Percentiles rank a stretch among this genome's conserved stretches.
phyloP scores from a whole-genome alignment of 2,329 filamentous ascomycete genomes.

The Huntiella omanensis region DNA sequence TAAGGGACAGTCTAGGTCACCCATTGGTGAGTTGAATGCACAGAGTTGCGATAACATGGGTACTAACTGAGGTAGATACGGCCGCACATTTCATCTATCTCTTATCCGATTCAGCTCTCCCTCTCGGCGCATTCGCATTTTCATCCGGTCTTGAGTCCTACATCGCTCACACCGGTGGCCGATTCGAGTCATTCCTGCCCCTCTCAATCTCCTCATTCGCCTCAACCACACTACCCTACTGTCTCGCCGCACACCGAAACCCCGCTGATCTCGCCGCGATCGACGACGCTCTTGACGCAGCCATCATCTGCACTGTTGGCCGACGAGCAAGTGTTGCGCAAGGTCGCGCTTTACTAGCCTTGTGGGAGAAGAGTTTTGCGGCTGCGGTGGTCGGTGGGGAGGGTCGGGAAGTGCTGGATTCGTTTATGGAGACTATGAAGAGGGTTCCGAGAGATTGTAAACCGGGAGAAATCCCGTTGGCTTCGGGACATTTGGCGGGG shows the following conservation, averaged over 20 bases:
- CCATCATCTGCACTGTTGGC: constrained; percentile 61
- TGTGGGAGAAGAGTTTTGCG: constrained; percentile 57
- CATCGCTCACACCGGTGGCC: constrained; percentile 42
- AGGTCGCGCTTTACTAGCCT: constrained; percentile 51
- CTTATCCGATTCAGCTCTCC: constrained; percentile 63
- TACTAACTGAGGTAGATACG: constrained; percentile 5
- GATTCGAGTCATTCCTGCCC: constrained; percentile 47
- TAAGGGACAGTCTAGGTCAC: neutral
- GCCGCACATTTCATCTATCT: constrained; percentile 51
- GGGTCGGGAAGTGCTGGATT: constrained; percentile 16
- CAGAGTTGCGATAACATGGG: too few relatives aligned
- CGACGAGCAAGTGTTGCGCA: constrained; percentile 57
- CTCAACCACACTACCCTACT: constrained; percentile 54
- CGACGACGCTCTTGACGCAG: constrained; percentile 61
- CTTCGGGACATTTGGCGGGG: constrained; percentile 44
- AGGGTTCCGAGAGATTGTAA: constrained; percentile 43
- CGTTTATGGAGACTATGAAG: constrained; percentile 54
- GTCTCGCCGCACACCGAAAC: constrained; percentile 44
- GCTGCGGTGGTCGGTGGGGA: constrained; percentile 14
- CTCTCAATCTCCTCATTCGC: constrained; percentile 54
- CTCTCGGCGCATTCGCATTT: constrained; percentile 74
- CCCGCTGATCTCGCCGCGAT: constrained; percentile 33
- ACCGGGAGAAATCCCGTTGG: constrained; percentile 41
- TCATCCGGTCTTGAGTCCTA: constrained; percentile 69
- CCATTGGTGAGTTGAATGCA: too few relatives aligned